These are phyloP conservation scores for Phaeosphaeriaceae sp. DNA, from an alignment of 2,329 filamentous ascomycete genomes.

Conservation along the genomic window DNA sequence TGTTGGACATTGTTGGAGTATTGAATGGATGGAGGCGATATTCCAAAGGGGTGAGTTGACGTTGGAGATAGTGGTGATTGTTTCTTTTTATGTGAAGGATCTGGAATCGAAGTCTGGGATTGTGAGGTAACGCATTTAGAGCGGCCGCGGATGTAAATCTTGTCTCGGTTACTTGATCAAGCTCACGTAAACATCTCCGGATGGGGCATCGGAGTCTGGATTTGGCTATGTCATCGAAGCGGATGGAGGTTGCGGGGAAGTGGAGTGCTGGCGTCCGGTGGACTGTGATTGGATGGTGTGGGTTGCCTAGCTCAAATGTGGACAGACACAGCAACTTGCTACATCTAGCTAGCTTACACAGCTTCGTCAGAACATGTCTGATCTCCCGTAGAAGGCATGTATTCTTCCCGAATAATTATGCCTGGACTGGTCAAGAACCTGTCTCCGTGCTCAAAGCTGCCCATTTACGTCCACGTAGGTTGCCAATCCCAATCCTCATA, in stretches of 20 bases:
- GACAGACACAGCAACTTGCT: neutral
- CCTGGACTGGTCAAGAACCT: too few relatives aligned
- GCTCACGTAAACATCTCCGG: neutral
- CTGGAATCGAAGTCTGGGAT: too few relatives aligned
- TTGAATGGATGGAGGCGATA: too few relatives aligned
- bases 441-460: too few relatives aligned
- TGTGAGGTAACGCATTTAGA: neutral
- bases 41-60: too few relatives aligned
- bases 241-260: neutral
- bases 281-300: neutral
- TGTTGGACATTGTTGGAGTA: too few relatives aligned
- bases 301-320: neutral
- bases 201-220: neutral
- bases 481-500: neutral
- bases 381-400: too few relatives aligned
- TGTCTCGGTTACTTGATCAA: neutral
- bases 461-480: too few relatives aligned
- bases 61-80: neutral
- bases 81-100: too few relatives aligned
- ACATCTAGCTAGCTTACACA: neutral
- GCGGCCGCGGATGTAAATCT: neutral
- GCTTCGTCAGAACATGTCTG: neutral
- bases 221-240: neutral
- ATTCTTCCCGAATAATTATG: too few relatives aligned
- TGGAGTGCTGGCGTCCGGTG: neutral